Conservation (phyloP, 768 basidiomycete genomes). For the Macrolepiota albuminosa region DNA sequence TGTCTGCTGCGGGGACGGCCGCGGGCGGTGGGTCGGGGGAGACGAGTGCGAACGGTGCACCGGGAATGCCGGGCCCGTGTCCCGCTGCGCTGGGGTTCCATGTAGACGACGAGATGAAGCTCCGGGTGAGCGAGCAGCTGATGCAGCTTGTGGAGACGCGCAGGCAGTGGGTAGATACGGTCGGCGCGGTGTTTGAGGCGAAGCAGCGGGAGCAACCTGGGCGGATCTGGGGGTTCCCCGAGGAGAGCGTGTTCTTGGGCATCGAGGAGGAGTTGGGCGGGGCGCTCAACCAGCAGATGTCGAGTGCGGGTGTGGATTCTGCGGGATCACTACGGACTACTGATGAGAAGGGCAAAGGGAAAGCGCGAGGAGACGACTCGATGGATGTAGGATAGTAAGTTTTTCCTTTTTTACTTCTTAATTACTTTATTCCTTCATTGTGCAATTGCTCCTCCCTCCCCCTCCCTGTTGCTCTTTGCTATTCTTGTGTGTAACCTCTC, state of each 20-base stretch:
- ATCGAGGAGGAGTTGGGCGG: conserved; percentile 59
- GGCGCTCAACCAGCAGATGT: conserved; percentile 25
- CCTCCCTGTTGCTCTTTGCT: conserved; percentile 2
- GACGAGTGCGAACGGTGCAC: conserved; percentile 26
- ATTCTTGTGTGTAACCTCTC: conserved; percentile 9
- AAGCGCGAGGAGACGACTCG: conserved; percentile 42
- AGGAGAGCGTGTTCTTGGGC: conserved; percentile 70
- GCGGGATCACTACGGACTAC: conserved; percentile 16
- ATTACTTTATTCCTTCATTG: conserved; percentile 17
- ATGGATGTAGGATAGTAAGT: conserved; percentile 62
- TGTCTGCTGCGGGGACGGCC: no score
- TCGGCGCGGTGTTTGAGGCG: conserved; percentile 72
- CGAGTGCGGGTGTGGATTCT: conserved; percentile 3
- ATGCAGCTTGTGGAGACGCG: conserved; percentile 71
- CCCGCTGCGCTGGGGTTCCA: conserved; percentile 69
- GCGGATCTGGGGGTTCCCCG: conserved; percentile 74
- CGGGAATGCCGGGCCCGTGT: conserved; percentile 48
- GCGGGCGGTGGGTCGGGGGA: conserved; percentile 18
- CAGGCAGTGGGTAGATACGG: conserved; percentile 69
- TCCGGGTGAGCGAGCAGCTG: conserved; percentile 65
- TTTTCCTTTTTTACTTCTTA: conserved; percentile 8
- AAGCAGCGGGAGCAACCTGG: conserved; percentile 65
- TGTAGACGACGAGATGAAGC: conserved; percentile 58
- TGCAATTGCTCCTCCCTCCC: conserved; percentile 5
- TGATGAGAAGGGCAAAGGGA: conserved; percentile 41